Conservation (phyloP, 345 rosid species). For the Tarenaya hassleriana region DNA sequence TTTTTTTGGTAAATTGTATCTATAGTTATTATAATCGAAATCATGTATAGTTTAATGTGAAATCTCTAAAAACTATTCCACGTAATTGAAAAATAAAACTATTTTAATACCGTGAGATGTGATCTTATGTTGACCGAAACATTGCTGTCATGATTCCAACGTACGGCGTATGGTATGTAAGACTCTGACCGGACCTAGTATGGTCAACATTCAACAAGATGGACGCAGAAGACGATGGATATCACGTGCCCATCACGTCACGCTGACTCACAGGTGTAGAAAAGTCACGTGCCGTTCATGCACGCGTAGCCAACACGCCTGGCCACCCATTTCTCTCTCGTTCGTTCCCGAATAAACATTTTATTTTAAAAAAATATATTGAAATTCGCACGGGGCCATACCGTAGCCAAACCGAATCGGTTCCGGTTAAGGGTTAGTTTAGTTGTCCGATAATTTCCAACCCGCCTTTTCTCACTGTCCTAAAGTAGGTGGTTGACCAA, state of each 20-base stretch:
- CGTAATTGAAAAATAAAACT: too few species aligned
- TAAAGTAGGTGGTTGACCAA: too few species aligned
- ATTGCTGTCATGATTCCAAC: constrained; percentile 7
- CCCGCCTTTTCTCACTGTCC: too few species aligned
- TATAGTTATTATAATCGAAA: too few species aligned
- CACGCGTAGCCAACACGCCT: constrained; percentile 31
- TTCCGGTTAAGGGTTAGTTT: constrained; percentile 17
- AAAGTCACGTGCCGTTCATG: constrained; percentile 26
- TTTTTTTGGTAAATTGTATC: too few species aligned
- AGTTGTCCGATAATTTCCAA: neutral
- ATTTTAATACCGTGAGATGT: too few species aligned
- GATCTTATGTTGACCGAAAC: too few species aligned
- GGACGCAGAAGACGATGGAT: too few species aligned
- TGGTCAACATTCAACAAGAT: constrained; percentile 20
- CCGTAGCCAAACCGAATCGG: constrained; percentile 7
- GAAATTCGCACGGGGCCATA: neutral
- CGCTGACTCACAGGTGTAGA: constrained; percentile 11
- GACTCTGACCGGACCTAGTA: too few species aligned
- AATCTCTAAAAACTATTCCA: too few species aligned
- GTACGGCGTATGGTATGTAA: constrained; percentile 23
- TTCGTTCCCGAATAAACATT: constrained; percentile 26
- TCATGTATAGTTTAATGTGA: too few species aligned
- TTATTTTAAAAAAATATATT: neutral
- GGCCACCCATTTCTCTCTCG: constrained; percentile 28
- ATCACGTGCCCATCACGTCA: too few species aligned